Base-by-base conservation (phyloP, 1,139 yeast species). In the Saccharomyces hybrid region DNA sequence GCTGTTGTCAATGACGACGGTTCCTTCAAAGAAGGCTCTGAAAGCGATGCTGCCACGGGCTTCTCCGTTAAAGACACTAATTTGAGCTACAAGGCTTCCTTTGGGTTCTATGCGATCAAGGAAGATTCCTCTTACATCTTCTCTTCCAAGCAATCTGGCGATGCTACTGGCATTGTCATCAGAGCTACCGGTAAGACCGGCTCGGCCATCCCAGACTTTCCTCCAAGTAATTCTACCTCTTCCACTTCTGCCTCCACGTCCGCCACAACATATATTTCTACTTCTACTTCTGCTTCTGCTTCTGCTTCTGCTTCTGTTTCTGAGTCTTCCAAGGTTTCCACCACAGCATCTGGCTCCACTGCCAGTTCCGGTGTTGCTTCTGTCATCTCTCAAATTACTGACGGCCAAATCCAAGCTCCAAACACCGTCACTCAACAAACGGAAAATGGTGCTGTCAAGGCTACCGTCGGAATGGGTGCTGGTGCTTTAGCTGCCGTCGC, bases 11-110 rank as follows among this genome's bases (percentile, higher is more conserved):
- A 55, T 34, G 48, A 52, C 9, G 56, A 56, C 31, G 64, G 63
- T 44, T 55, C 63, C 38, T 54, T 66, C 51, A 52, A 55, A 29
- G 54, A 54, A 31, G 53, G 58, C 49, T 24, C 55, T 24, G 53
- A 63, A 48, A 21, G 63, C 29, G 60, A 58, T n/a, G 73, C 69
- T 38, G 54, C 71, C 11, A 41, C 62, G 9, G 65, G 69, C 29
- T 71, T 68, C 59, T 52, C 70, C 26, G 58, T 71, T 50, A 34
- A 58, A 4, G 54, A 55, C 32, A 69, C 69, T 50, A 56, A 61
- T 55, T 57, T 71, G 51, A 54, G 56, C 14, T 69, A 61, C 61
- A 51, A 60, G 7, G 67, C 63, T 51, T 55, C 62, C 24, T 44
- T 59, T 19, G 63, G 59, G 8, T 70, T 66, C 59, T 58, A 61